A percentile compares a stretch with the other conserved stretches of the same genome.
Conservation (phyloP, 805 yeast species). For the Nakazawaea ambrosiae region DNA sequence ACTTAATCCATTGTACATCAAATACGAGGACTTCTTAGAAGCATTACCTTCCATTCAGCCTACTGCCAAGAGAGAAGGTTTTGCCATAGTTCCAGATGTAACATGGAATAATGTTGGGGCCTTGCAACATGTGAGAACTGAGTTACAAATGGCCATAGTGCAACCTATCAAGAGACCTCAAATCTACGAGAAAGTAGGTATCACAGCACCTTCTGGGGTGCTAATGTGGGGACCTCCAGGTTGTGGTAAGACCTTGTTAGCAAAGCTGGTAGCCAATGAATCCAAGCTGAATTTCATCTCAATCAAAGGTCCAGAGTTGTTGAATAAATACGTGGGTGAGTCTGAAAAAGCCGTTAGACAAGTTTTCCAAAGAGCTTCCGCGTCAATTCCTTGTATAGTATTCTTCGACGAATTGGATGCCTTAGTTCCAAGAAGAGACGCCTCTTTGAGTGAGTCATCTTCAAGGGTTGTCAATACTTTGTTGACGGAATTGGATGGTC, state of each 20-base stretch:
- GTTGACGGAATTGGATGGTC: conserved; percentile 90
- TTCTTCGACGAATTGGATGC: conserved; percentile 97
- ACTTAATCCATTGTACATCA: conserved; percentile 67
- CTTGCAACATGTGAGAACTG: conserved; percentile 68
- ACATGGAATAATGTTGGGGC: conserved; percentile 97
- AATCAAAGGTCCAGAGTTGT: conserved; percentile 92
- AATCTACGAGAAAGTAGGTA: conserved; percentile 82
- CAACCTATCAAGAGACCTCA: conserved; percentile 95
- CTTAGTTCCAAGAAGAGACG: conserved; percentile 88
- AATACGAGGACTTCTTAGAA: conserved; percentile 67
- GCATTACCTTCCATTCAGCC: conserved; percentile 95
- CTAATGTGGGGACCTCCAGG: conserved; percentile 99
- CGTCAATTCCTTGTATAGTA: conserved; percentile 90
- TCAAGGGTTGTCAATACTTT: conserved; percentile 92
- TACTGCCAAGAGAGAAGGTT: conserved; percentile 96
- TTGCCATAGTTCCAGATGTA: conserved; percentile 97
- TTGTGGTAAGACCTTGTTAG: conserved; percentile 93
- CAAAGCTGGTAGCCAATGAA: conserved; percentile 97
- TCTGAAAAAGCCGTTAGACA: conserved; percentile 91
- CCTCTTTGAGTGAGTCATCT: conserved; percentile 80
- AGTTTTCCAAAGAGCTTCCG: conserved; percentile 86
- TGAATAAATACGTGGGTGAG: conserved; percentile 94
- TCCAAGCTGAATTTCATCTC: conserved; percentile 94
- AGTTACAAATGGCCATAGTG: conserved; percentile 93
- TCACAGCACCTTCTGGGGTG: conserved; percentile 95